These are phyloP conservation scores for Pseudocohnilembus persalinus DNA, from an alignment of 169 alveolate genomes.

Conservation along the genomic window DNA sequence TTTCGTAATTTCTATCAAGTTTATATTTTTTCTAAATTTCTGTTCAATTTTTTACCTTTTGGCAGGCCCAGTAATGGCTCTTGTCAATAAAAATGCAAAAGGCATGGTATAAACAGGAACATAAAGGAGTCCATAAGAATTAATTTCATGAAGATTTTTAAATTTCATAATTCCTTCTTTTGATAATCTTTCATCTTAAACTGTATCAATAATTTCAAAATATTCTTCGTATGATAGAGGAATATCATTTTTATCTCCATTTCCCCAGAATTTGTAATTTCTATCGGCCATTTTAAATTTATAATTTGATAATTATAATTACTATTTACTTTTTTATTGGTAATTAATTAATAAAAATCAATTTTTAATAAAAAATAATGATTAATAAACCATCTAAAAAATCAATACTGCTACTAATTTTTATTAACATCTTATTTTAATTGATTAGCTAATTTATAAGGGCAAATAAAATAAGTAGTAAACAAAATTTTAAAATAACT, in stretches of 20 bases:
- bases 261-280: constrained; percentile 23
- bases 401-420: no score
- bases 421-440: no score
- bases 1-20: no score
- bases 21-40: neutral
- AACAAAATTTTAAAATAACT: no score
- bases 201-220: constrained; percentile 4
- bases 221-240: constrained; percentile 25
- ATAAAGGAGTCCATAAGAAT: constrained; percentile 12
- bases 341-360: no score
- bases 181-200: constrained; percentile 20
- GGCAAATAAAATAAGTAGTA: no score
- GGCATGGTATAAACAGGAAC: constrained; percentile 25
- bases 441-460: no score
- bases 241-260: constrained; percentile 20
- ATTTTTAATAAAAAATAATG: no score
- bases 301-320: no score
- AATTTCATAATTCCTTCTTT: constrained; percentile 16
- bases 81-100: constrained; percentile 8
- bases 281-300: neutral
- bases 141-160: constrained; percentile 20
- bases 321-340: no score
- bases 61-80: constrained; percentile 7
- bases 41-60: neutral
- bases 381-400: no score